These are phyloP conservation scores for Plasmodium cynomolgi DNA, from an alignment of 169 alveolate species.

Conservation along the genomic window DNA sequence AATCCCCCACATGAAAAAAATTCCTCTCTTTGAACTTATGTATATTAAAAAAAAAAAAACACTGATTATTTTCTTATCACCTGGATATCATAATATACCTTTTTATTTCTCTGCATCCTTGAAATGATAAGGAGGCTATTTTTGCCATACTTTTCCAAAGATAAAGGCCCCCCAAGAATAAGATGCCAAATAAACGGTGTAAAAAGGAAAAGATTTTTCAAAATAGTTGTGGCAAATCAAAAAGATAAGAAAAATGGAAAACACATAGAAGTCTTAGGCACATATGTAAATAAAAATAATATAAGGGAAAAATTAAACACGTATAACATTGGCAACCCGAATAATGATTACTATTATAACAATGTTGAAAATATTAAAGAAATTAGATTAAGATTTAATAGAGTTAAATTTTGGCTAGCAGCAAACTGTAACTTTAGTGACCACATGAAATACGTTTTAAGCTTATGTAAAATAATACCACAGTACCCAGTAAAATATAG, in stretches of 20 bases:
- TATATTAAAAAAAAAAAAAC: neutral
- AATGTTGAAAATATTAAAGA: slow-evolving; percentile 81
- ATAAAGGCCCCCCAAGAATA: slow-evolving; percentile 86
- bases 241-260: slow-evolving; percentile 91
- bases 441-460: slow-evolving; percentile 67
- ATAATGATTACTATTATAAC: slow-evolving; percentile 74
- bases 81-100: neutral
- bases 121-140: slow-evolving; percentile 81
- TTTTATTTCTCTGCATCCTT: neutral
- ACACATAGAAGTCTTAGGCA: slow-evolving; percentile 90
- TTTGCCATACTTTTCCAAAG: slow-evolving; percentile 82
- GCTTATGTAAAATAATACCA: slow-evolving; percentile 72
- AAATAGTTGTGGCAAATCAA: slow-evolving; percentile 90
- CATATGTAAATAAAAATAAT: slow-evolving; percentile 79
- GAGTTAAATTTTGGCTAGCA: slow-evolving; percentile 91
- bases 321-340: slow-evolving; percentile 81
- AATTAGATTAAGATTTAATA: slow-evolving; percentile 87
- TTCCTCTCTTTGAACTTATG: neutral
- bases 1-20: neutral
- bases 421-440: slow-evolving; percentile 86
- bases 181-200: slow-evolving; percentile 86
- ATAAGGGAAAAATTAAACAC: slow-evolving; percentile 78
- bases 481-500: slow-evolving; percentile 69
- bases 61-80: neutral
- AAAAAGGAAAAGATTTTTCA: slow-evolving; percentile 84